These are phyloP conservation scores for Cercophora newfieldiana DNA, from an alignment of 495 filamentous ascomycete genomes.

Conservation along the genomic window DNA sequence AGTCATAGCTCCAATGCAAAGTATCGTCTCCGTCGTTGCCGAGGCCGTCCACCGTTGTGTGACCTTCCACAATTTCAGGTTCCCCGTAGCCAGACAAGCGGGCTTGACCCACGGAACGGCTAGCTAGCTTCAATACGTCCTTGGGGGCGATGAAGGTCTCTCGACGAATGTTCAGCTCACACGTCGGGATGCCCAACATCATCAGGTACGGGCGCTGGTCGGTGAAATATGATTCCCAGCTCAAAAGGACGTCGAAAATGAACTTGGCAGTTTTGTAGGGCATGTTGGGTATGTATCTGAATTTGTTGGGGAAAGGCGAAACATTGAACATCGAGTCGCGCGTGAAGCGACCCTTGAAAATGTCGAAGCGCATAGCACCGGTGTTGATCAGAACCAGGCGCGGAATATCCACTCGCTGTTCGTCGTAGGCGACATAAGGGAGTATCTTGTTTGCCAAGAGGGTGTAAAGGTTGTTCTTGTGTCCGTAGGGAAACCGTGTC, in stretches of 20 bases:
- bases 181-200: slow-evolving; percentile 39
- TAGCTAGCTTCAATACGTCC: neutral
- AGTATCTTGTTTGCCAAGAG: slow-evolving; percentile 78
- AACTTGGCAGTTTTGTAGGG: slow-evolving; percentile 70
- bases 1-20: slow-evolving; percentile 69
- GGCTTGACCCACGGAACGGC: neutral
- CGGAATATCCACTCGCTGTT: slow-evolving; percentile 44
- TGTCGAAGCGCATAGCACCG: slow-evolving; percentile 89
- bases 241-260: slow-evolving; percentile 73
- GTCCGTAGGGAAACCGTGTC: slow-evolving; percentile 69
- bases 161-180: slow-evolving; percentile 34
- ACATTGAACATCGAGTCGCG: slow-evolving; percentile 80
- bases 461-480: slow-evolving; percentile 69
- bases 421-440: slow-evolving; percentile 54
- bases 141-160: slow-evolving; percentile 31
- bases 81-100: neutral
- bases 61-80: slow-evolving; percentile 65
- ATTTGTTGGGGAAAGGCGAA: slow-evolving; percentile 82
- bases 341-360: slow-evolving; percentile 89
- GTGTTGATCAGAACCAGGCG: slow-evolving; percentile 80
- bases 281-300: slow-evolving; percentile 77
- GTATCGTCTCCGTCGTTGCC: slow-evolving; percentile 92
- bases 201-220: slow-evolving; percentile 30
- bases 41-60: slow-evolving; percentile 84
- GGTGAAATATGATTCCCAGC: slow-evolving; percentile 59